Evolutionary conservation across 495 filamentous ascomycete genomes (phyloP).

Genomic region (Achaetomiella virescens): DNA sequence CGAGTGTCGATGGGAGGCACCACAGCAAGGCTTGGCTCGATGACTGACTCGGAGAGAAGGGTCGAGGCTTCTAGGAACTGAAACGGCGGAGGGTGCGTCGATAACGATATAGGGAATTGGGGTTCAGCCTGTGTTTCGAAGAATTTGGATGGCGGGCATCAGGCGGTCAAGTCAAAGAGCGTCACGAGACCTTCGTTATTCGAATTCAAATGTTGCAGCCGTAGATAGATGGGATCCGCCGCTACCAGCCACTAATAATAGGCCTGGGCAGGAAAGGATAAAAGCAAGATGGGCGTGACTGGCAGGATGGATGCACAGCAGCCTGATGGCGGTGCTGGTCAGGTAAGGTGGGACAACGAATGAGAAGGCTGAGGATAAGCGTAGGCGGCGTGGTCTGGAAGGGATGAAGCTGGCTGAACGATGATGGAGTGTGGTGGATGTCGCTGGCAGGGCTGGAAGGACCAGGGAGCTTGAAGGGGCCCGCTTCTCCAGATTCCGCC

Average conservation of each 20-base stretch:
- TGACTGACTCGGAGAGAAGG: not conserved
- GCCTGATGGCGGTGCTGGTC: slow-evolving; percentile 4
- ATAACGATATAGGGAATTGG: not conserved
- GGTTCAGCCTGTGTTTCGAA: not conserved
- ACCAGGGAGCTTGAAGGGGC: too few relatives aligned
- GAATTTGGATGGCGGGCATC: slow-evolving; percentile 5
- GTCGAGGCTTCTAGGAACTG: not conserved
- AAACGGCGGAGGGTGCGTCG: not conserved
- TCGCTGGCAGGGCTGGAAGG: too few relatives aligned
- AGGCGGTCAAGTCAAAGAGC: slow-evolving; percentile 25
- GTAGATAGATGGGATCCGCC: not conserved
- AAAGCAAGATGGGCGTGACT: not conserved
- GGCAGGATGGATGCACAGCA: not conserved
- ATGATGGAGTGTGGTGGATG: too few relatives aligned
- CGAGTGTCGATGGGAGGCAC: not conserved
- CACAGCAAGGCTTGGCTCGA: not conserved
- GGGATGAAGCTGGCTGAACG: too few relatives aligned
- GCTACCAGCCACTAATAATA: not conserved
- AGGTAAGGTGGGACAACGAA: not conserved
- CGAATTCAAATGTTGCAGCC: slow-evolving; percentile 7
- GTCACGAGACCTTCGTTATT: slow-evolving; percentile 27
- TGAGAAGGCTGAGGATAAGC: not conserved
- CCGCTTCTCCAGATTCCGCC: too few relatives aligned
- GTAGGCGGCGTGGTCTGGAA: too few relatives aligned
- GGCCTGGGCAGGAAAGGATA: not conserved